phyloP scores from a whole-genome alignment of 768 basidiomycete species.

The Tricholoma sp. region DNA sequence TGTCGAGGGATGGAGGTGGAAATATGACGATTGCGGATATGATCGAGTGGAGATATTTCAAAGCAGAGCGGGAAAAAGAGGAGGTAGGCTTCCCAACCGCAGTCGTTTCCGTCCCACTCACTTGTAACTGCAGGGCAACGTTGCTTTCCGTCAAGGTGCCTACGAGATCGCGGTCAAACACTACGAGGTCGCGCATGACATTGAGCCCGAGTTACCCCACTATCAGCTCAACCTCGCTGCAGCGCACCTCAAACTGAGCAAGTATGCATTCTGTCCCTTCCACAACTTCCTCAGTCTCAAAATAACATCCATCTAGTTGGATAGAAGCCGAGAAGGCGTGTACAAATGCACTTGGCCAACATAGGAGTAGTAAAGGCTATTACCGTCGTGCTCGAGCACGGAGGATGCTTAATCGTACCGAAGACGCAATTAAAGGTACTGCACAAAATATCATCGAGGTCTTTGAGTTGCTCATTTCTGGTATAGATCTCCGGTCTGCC shows the following conservation, averaged over 20 bases:
- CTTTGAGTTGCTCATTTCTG: not conserved
- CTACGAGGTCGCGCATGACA: constrained; percentile 56
- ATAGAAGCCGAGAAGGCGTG: constrained; percentile 70
- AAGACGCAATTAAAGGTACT: constrained; percentile 59
- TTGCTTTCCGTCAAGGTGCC: constrained; percentile 60
- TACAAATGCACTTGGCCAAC: constrained; percentile 57
- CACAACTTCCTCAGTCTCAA: not conserved
- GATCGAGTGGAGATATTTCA: constrained; percentile 70
- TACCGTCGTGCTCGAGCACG: constrained; percentile 67
- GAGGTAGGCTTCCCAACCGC: constrained; percentile 30
- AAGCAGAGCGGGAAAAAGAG: constrained; percentile 70
- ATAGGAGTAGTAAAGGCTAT: constrained; percentile 63
- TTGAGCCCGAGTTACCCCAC: constrained; percentile 70
- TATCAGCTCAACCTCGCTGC: constrained; percentile 77
- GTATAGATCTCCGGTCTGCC: constrained; percentile 55
- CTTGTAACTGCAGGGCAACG: constrained; percentile 48
- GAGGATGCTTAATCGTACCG: constrained; percentile 48
- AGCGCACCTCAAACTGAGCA: constrained; percentile 63
- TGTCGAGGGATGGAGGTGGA: constrained; percentile 24
- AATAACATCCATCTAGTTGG: constrained; percentile 40
- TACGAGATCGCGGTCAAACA: constrained; percentile 49
- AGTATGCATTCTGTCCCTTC: constrained; percentile 38
- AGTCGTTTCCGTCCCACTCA: constrained; percentile 5
- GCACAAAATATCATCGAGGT: not conserved
- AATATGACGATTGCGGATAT: constrained; percentile 70